These are phyloP conservation scores for Austroboletus niveus DNA, from an alignment of 1,284 basidiomycete genomes.

Conservation along the genomic window DNA sequence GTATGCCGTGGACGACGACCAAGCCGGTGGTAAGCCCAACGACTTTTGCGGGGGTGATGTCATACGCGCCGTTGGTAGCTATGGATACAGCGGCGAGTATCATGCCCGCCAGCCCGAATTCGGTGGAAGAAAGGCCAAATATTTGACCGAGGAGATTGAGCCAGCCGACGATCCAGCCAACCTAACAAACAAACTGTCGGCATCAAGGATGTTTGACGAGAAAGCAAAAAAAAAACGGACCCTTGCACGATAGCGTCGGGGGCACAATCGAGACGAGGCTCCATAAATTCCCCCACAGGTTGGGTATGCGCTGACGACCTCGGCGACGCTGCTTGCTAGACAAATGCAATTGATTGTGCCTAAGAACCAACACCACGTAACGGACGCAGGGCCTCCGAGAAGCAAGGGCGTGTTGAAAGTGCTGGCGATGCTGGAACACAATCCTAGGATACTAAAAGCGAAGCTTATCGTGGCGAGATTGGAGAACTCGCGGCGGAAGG, in stretches of 20 bases:
- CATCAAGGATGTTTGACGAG: not conserved
- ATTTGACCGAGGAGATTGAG: constrained; percentile 86
- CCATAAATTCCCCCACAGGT: constrained; percentile 81
- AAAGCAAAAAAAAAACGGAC: constrained; percentile 18
- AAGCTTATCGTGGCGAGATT: constrained; percentile 62
- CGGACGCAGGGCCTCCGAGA: constrained; percentile 78
- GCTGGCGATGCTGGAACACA: constrained; percentile 78
- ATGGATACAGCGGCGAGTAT: constrained; percentile 72
- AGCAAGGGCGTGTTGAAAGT: constrained; percentile 80
- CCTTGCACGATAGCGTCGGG: constrained; percentile 63
- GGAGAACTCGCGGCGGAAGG: constrained; percentile 80
- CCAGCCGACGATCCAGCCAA: constrained; percentile 82
- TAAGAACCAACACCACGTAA: constrained; percentile 81
- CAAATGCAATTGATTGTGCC: constrained; percentile 78
- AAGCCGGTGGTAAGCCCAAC: constrained; percentile 77
- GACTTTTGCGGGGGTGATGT: constrained; percentile 49
- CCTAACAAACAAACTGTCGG: constrained; percentile 13
- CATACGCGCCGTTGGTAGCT: constrained; percentile 15
- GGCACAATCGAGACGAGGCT: constrained; percentile 74
- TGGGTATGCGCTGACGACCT: constrained; percentile 78
- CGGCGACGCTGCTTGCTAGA: constrained; percentile 74
- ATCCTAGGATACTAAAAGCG: constrained; percentile 44
- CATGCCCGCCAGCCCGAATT: constrained; percentile 88
- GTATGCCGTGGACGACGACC: constrained; percentile 68
- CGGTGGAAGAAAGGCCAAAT: constrained; percentile 82